Conservation (phyloP, 192 early-diverging fungal species). For the Spinellus fusiger region DNA sequence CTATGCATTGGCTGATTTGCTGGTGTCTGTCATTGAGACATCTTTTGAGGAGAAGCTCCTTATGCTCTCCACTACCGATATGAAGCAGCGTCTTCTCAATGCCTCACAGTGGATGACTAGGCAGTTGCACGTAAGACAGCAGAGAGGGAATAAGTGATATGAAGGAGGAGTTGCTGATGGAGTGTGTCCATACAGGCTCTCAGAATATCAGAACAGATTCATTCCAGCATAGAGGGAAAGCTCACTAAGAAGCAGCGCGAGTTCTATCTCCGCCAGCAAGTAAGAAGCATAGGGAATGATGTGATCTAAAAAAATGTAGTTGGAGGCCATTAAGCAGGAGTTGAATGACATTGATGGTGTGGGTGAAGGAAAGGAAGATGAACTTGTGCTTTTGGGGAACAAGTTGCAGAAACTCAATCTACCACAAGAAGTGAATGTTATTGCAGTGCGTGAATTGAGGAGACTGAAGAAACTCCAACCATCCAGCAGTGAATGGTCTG, state of each 20-base stretch:
- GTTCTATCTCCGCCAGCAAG: slow-evolving; percentile 73
- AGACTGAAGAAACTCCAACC: slow-evolving; percentile 66
- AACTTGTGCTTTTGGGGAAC: slow-evolving; percentile 51
- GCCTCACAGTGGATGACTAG: slow-evolving; percentile 59
- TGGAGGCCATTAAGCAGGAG: slow-evolving; percentile 78
- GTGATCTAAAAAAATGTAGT: slow-evolving; percentile 23
- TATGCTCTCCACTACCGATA: slow-evolving; percentile 51
- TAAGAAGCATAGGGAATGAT: slow-evolving; percentile 5
- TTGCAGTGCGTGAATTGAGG: slow-evolving; percentile 58
- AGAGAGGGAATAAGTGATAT: background rate
- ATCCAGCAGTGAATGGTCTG: slow-evolving; percentile 70
- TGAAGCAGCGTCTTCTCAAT: slow-evolving; percentile 50
- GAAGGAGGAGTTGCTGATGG: background rate
- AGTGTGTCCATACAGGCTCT: slow-evolving; percentile 42
- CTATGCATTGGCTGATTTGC: slow-evolving; percentile 58
- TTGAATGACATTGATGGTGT: slow-evolving; percentile 56
- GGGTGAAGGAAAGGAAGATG: slow-evolving; percentile 35
- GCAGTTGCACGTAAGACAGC: slow-evolving; percentile 53
- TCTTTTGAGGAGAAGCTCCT: slow-evolving; percentile 62
- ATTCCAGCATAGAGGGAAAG: slow-evolving; percentile 65
- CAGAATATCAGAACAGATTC: slow-evolving; percentile 73
- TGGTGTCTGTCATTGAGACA: slow-evolving; percentile 67
- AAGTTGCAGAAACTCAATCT: slow-evolving; percentile 53
- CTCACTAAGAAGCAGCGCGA: slow-evolving; percentile 77
- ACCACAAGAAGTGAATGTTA: slow-evolving; percentile 54